Percentiles rank a stretch among this genome's conserved stretches.
Evolutionary conservation across 2,329 filamentous ascomycete genomes (phyloP).

Genomic region (Fusarium nanum): DNA sequence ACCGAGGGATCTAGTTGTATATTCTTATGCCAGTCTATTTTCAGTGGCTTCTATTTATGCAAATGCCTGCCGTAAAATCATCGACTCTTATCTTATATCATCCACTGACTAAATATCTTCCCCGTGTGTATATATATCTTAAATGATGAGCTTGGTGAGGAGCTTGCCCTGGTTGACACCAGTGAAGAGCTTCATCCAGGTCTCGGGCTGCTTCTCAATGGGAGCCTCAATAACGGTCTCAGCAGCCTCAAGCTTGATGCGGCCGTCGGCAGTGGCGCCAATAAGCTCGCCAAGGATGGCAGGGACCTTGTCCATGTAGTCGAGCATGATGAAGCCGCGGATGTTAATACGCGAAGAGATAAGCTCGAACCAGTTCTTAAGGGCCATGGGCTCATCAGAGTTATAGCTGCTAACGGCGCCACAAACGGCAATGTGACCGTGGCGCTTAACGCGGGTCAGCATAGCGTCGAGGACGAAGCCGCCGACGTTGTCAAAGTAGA

Average conservation of each 20-base stretch:
- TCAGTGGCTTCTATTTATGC: not conserved
- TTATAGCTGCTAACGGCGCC: conserved; percentile 46
- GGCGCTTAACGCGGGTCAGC: conserved; percentile 46
- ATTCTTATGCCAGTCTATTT: conserved; percentile 1
- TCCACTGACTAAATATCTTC: not conserved
- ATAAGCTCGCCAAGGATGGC: conserved; percentile 45
- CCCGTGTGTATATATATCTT: not conserved
- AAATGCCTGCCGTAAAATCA: not conserved
- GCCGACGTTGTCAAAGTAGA: conserved; percentile 49
- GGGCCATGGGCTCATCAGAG: conserved; percentile 45
- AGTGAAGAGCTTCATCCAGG: conserved; percentile 46
- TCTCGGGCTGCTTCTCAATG: conserved; percentile 46
- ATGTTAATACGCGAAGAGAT: conserved; percentile 45
- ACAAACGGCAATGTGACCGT: conserved; percentile 44
- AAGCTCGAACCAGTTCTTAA: conserved; percentile 48
- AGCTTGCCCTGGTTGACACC: conserved; percentile 48
- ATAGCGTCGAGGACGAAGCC: conserved; percentile 45
- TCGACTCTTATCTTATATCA: conserved; percentile 3
- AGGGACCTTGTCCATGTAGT: conserved; percentile 47
- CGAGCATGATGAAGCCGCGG: conserved; percentile 47
- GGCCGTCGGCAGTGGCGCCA: conserved; percentile 44
- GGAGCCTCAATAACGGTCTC: conserved; percentile 45
- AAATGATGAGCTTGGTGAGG: conserved; percentile 45
- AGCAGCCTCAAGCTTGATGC: conserved; percentile 41
- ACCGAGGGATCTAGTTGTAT: not conserved